Conservation (phyloP, 2,329 filamentous ascomycete genomes). For the Penicillium sp. region DNA sequence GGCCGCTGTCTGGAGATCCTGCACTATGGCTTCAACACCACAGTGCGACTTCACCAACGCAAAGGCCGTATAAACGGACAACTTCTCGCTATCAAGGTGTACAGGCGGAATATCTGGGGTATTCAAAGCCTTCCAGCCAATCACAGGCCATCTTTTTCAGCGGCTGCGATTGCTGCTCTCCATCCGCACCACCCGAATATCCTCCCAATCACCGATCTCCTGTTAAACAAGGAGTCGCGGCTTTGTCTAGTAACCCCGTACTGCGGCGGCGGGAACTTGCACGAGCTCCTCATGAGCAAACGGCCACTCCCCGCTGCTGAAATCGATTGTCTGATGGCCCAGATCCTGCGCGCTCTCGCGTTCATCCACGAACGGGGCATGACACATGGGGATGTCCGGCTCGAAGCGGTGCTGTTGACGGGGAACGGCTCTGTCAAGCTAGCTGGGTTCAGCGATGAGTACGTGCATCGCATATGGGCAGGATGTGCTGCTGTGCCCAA, state of each 20-base stretch:
- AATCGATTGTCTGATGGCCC: conserved; percentile 90
- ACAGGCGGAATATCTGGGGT: conserved; percentile 23
- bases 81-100: conserved; percentile 35
- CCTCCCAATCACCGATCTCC: conserved; percentile 31
- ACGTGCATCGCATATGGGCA: conserved; percentile 11
- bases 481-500: conserved; percentile 5
- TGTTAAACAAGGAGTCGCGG: conserved; percentile 33
- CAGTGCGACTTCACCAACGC: conserved; percentile 24
- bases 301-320: conserved; percentile 78
- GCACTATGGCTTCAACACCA: conserved; percentile 34
- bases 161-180: conserved; percentile 23
- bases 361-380: conserved; percentile 83
- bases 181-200: conserved; percentile 33
- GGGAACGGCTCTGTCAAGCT: conserved; percentile 82
- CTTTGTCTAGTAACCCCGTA: conserved; percentile 37
- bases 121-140: neutral
- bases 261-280: conserved; percentile 84
- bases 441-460: conserved; percentile 78
- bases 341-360: conserved; percentile 34
- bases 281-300: conserved; percentile 74
- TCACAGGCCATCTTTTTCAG: conserved; percentile 18
- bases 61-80: conserved; percentile 1
- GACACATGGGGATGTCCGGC: conserved; percentile 92
- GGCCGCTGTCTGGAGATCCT: conserved; percentile 33
- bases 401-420: conserved; percentile 90